Base-by-base conservation (phyloP, 208 protist genomes). In the Angomonas ambiguus region DNA sequence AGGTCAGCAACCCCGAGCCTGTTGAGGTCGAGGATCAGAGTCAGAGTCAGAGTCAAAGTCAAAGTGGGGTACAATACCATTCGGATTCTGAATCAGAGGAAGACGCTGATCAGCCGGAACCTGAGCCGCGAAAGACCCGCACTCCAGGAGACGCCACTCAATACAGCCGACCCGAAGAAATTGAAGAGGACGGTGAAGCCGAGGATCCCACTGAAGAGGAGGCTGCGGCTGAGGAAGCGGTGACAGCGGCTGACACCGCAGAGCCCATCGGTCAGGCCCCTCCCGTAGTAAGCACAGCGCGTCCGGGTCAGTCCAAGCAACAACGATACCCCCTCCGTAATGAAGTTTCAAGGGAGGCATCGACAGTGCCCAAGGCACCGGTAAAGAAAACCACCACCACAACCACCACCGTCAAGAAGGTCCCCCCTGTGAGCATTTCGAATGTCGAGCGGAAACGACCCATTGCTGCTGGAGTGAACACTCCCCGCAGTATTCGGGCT, bases 381-480 rank as follows among this genome's bases (percentile, higher is more conserved):
- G 51, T 51, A 13, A 13, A 45, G 6, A 60, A 45, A 1, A 60
- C 45, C 63, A 4, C 60, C 16, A 57, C 66, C 38, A 13, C 65
- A 0, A 58, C n/a, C n/a, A n/a, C 59, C 31, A 20, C 34, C 32
- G 64, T 62, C 30, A 75, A 74, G 69, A 69, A 75, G 53, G 67
- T 55, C 51, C 53, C 51, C 27, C 55, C 61, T 13, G 78, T 88
- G 35, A 85, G 55, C 62, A 33, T 90, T 16, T 49, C 33, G 5
- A 91, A 88, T 48, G 76, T 93, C 65, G 78, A 87, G 56, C 57
- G 41, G 2, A 65, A 73, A 10, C 51, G 65, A 22, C 70, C 75
- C 18, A 62, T 87, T 20, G 38, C 69, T 31, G 77, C 76, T 71
- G 82, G 77, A 32, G 79, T 95, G 20, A 93, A 88, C 79, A 92